Percentiles rank a stretch among this genome's conserved stretches.
Evolutionary conservation across 2,329 filamentous ascomycete genomes (phyloP).

Genomic region (Exophiala xenobiotica): DNA sequence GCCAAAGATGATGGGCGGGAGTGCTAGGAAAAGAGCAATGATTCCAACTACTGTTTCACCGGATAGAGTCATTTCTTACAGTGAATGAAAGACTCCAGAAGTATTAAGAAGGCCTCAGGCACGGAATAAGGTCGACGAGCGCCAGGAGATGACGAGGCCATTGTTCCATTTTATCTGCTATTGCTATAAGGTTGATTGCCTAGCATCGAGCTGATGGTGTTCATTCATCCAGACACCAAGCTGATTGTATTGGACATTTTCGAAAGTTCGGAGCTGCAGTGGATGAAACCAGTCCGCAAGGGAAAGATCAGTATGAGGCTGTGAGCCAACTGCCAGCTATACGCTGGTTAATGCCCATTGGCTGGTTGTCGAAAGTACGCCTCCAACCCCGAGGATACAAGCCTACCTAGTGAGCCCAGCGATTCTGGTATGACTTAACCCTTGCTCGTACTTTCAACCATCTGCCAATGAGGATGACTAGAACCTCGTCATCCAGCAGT

Average conservation of each 20-base stretch:
- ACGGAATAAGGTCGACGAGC: neutral
- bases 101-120: no score
- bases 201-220: neutral
- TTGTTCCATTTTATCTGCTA: neutral
- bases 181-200: neutral
- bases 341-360: neutral
- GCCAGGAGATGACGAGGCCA: neutral
- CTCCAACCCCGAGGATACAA: no score
- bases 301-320: no score
- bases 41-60: conserved; percentile 13
- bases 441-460: neutral
- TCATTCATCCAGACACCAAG: neutral
- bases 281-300: no score
- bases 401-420: neutral
- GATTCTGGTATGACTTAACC: neutral
- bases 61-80: conserved; percentile 8
- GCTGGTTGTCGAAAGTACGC: conserved; percentile 1
- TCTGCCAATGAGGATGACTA: neutral
- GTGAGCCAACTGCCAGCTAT: neutral
- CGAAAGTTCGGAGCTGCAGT: conserved; percentile 3
- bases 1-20: conserved; percentile 5
- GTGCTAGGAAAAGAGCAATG: conserved; percentile 10
- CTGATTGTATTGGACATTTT: neutral
- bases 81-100: neutral
- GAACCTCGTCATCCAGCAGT: neutral